Evolutionary conservation across 2,329 filamentous ascomycete genomes (phyloP).

Genomic region (Xylaria arbuscula): DNA sequence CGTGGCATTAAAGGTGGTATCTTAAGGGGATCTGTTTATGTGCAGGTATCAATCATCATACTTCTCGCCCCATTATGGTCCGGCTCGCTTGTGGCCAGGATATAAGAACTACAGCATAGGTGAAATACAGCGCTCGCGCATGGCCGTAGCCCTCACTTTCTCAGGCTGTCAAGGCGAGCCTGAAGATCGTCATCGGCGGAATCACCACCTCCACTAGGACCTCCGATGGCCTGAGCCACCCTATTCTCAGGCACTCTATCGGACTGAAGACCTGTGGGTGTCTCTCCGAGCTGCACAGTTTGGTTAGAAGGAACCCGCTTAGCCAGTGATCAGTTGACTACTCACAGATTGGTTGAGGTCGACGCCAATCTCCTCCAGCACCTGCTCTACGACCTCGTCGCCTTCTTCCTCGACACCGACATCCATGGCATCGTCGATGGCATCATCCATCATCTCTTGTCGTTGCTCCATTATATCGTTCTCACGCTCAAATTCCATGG

Average conservation of each 20-base stretch:
- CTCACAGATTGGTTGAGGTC: conserved; percentile 90
- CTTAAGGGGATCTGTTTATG: neutral
- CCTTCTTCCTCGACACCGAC: conserved; percentile 91
- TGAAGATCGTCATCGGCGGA: conserved; percentile 92
- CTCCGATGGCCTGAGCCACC: conserved; percentile 88
- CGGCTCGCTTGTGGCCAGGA: neutral
- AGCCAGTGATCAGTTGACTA: conserved; percentile 42
- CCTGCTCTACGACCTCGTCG: conserved; percentile 96
- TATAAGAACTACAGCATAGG: neutral
- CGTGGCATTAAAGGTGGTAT: conserved; percentile 25
- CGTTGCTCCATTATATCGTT: conserved; percentile 99
- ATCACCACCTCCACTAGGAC: conserved; percentile 65
- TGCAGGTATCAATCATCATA: conserved; percentile 24
- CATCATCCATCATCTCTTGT: conserved; percentile 99
- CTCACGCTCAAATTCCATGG: conserved; percentile 98
- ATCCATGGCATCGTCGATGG: conserved; percentile 95
- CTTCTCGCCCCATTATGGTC: conserved; percentile 14
- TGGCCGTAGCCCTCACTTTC: conserved; percentile 58
- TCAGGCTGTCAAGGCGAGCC: conserved; percentile 88
- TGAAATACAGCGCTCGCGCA: conserved; percentile 7
- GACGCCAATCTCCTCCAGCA: conserved; percentile 95
- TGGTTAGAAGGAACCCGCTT: conserved; percentile 47
- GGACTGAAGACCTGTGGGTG: conserved; percentile 84
- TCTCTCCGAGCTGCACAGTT: conserved; percentile 81
- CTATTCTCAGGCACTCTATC: conserved; percentile 77